Percentiles rank a stretch among this genome's conserved stretches.
Evolutionary conservation across 139 green algal genomes (phyloP).

Genomic region (Spirogloea muscicola): DNA sequence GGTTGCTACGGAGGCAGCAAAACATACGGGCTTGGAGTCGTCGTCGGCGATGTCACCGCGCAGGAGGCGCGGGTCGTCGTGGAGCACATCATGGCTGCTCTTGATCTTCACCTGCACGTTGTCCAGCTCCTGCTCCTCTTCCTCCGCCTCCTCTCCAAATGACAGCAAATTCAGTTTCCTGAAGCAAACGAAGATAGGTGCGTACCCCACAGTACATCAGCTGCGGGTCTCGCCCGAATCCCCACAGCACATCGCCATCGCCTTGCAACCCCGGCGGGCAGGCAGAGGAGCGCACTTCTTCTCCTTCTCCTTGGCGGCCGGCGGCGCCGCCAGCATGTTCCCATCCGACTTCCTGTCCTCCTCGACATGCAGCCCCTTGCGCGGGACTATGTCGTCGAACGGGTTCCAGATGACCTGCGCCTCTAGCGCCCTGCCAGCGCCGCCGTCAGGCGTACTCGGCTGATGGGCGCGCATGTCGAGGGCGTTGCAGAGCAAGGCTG

Average conservation of each 20-base stretch:
- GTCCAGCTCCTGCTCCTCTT: constrained; percentile 33
- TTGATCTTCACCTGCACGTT: constrained; percentile 5
- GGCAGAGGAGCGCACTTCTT: too few species aligned
- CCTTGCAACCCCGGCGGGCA: too few species aligned
- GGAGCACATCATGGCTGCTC: constrained; percentile 30
- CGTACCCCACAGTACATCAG: too few species aligned
- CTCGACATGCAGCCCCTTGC: not conserved
- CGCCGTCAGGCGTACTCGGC: too few species aligned
- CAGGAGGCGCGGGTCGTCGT: constrained; percentile 20
- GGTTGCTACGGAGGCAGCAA: not conserved
- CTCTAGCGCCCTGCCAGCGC: too few species aligned
- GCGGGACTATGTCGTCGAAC: constrained; percentile 90
- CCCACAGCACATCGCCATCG: too few species aligned
- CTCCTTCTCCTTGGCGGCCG: not conserved
- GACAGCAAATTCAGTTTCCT: constrained; percentile 22
- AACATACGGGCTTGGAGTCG: not conserved
- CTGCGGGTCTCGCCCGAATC: too few species aligned
- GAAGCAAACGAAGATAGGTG: too few species aligned
- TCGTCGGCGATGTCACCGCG: not conserved
- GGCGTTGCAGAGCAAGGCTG: too few species aligned
- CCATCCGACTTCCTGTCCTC: not conserved
- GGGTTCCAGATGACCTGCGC: constrained; percentile 87
- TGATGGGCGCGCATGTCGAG: too few species aligned
- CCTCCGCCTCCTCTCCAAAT: constrained; percentile 37
- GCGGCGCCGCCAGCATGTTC: not conserved